These are phyloP conservation scores for Pelargonium myrrhifolium DNA, from an alignment of 441 rosid species.

Conservation along the genomic window DNA sequence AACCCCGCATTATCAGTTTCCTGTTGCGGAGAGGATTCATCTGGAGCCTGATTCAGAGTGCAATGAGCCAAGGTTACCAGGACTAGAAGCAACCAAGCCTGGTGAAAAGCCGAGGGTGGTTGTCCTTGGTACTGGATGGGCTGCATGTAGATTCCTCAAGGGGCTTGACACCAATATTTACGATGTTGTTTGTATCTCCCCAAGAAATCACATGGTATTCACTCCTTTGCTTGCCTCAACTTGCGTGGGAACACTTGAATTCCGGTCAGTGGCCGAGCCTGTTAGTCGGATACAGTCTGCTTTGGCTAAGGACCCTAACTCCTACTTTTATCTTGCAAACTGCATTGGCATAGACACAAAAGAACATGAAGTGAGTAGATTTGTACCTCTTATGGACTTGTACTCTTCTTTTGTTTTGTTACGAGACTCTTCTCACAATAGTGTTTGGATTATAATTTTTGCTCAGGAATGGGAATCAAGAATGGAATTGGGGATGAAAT, in stretches of 20 bases:
- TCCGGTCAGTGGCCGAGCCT: slow-evolving; percentile 88
- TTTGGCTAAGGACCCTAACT: slow-evolving; percentile 57
- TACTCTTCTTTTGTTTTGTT: not conserved
- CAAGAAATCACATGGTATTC: slow-evolving; percentile 79
- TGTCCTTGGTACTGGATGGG: slow-evolving; percentile 80
- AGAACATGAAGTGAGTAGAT: slow-evolving; percentile 57
- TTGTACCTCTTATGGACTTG: not conserved
- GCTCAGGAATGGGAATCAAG: no score
- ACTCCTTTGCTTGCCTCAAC: slow-evolving; percentile 79
- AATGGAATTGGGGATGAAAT: no score
- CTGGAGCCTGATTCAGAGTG: slow-evolving; percentile 38
- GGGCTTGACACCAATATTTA: slow-evolving; percentile 48
- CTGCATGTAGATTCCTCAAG: slow-evolving; percentile 64
- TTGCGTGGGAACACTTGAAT: slow-evolving; percentile 78
- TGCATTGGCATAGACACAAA: slow-evolving; percentile 57
- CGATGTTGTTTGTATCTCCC: slow-evolving; percentile 66
- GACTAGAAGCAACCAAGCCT: slow-evolving; percentile 53
- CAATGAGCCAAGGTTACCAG: slow-evolving; percentile 32
- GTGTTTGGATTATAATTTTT: no score
- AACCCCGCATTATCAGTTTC: slow-evolving; percentile 32
- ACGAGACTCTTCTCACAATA: no score
- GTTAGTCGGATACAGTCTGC: slow-evolving; percentile 73
- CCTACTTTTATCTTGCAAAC: slow-evolving; percentile 76
- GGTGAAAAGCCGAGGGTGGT: slow-evolving; percentile 67
- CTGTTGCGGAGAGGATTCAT: slow-evolving; percentile 26